These are phyloP conservation scores for Solanum aculeatissimum DNA, from an alignment of 305 asterid genomes.

Conservation along the genomic window DNA sequence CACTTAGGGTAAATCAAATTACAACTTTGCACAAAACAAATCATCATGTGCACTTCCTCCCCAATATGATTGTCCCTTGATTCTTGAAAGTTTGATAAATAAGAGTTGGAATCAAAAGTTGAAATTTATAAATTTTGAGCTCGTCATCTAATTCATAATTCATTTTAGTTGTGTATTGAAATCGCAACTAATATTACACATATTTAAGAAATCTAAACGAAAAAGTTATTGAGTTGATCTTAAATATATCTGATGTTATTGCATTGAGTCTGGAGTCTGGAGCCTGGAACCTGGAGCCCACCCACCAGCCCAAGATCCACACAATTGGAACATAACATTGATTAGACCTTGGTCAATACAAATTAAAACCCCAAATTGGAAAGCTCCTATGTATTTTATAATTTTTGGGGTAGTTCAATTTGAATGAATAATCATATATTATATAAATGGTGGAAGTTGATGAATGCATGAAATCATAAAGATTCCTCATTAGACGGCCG, in stretches of 20 bases:
- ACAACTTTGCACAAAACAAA: neutral
- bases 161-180: neutral
- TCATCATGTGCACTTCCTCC: neutral
- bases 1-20: neutral
- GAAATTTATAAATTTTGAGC: neutral
- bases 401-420: neutral
- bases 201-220: neutral
- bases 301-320: conserved; percentile 5
- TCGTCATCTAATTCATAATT: accelerated
- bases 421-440: neutral
- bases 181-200: neutral
- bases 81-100: too few species aligned
- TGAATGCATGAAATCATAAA: conserved; percentile 3
- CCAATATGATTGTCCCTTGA: conserved; percentile 1
- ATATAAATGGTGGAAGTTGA: neutral
- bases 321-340: neutral
- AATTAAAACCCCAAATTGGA: conserved; percentile 1
- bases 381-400: conserved; percentile 3
- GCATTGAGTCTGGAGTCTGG: too few species aligned
- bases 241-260: neutral
- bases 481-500: conserved; percentile 10
- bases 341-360: neutral
- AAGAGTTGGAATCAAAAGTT: neutral
- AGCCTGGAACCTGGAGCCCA: neutral
- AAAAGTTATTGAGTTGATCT: neutral